Conservation (phyloP, 1,284 basidiomycete species). For the Moniliophthora roreri region DNA sequence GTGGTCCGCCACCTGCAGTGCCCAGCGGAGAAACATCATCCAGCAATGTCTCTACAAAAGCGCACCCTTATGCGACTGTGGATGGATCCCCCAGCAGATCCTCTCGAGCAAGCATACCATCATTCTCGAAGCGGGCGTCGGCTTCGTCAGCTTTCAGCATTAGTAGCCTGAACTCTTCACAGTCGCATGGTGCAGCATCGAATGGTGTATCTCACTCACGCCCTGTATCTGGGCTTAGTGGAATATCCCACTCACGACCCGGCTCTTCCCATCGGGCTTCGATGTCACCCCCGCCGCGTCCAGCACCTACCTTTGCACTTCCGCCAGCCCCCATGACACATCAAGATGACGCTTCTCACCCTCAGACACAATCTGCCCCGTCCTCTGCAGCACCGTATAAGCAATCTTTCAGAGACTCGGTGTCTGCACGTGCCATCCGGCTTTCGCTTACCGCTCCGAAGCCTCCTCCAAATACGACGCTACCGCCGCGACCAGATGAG, state of each 20-base stretch:
- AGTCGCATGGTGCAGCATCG: slow-evolving; percentile 30
- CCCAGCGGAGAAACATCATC: slow-evolving; percentile 28
- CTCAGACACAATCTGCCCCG: slow-evolving; percentile 1
- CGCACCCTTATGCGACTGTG: slow-evolving; percentile 28
- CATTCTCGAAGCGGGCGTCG: slow-evolving; percentile 61
- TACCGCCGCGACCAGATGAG: slow-evolving; percentile 65
- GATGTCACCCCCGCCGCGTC: slow-evolving; percentile 66
- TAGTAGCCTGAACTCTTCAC: slow-evolving; percentile 46
- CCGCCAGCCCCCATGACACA: slow-evolving; percentile 55
- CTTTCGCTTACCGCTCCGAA: slow-evolving; percentile 64
- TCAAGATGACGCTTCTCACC: not conserved
- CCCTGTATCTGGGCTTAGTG: not conserved
- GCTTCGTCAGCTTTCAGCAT: slow-evolving; percentile 52
- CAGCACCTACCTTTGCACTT: slow-evolving; percentile 64
- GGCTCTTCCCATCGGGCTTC: slow-evolving; percentile 51
- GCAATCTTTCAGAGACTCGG: slow-evolving; percentile 51
- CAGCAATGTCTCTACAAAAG: slow-evolving; percentile 4
- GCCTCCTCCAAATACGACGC: slow-evolving; percentile 52
- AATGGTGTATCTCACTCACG: not conserved
- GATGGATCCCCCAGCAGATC: slow-evolving; percentile 5
- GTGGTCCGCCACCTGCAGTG: slow-evolving; percentile 54
- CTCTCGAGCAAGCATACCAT: slow-evolving; percentile 48
- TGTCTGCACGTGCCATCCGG: slow-evolving; percentile 49
- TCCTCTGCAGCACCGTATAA: slow-evolving; percentile 32
- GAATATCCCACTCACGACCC: slow-evolving; percentile 25